Evolutionary conservation across 495 filamentous ascomycete genomes (phyloP).

Genomic region (Aspergillus saccharolyticus): DNA sequence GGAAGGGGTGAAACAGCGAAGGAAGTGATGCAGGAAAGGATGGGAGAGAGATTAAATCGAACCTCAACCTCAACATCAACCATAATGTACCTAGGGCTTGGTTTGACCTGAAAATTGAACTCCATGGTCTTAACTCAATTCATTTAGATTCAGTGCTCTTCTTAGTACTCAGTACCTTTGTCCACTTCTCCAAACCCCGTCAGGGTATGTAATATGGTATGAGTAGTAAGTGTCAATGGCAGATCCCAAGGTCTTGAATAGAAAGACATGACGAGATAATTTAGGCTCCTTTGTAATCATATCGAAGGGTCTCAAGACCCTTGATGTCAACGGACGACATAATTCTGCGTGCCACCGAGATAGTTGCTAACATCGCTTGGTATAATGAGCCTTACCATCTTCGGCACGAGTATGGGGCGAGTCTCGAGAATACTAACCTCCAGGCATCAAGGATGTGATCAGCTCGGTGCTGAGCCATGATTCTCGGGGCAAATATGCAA

Average conservation of each 20-base stretch:
- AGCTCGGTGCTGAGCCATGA: slow-evolving; percentile 17
- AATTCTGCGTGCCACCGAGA: slow-evolving; percentile 30
- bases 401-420: background rate
- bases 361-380: slow-evolving; percentile 34
- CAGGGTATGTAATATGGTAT: no score
- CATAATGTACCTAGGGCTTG: no score
- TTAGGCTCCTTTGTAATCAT: slow-evolving; percentile 50
- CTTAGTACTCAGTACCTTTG: no score
- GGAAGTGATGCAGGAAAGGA: no score
- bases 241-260: background rate
- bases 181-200: no score
- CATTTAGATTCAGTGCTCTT: no score
- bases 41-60: no score
- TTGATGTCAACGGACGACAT: slow-evolving; percentile 46
- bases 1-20: no score
- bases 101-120: no score
- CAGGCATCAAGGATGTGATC: slow-evolving; percentile 32
- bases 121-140: no score
- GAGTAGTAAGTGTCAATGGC: no score
- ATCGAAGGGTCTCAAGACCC: slow-evolving; percentile 43
- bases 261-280: background rate
- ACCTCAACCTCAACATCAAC: no score
- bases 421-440: slow-evolving; percentile 20
- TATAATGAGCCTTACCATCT: slow-evolving; percentile 3
- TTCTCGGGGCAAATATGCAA: slow-evolving; percentile 9